These are phyloP conservation scores for Hebeloma cylindrosporum DNA, from an alignment of 768 basidiomycete species.

Conservation along the genomic window DNA sequence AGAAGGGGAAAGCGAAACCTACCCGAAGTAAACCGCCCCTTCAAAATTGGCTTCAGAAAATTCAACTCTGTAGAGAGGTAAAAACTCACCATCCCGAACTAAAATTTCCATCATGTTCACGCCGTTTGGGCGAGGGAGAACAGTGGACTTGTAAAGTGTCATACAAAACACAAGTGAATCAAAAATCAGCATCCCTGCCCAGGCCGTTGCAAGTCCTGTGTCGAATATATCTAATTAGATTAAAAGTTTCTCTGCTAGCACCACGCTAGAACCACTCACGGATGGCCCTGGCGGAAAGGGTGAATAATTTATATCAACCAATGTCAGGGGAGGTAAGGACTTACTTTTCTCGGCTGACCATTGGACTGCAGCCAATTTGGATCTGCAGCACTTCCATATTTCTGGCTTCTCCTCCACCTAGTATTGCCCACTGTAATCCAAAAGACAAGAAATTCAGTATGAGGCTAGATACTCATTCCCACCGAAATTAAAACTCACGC, in stretches of 20 bases:
- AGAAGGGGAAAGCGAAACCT: too few relatives aligned
- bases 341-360: constrained; percentile 23
- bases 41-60: too few relatives aligned
- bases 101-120: constrained; percentile 31
- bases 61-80: too few relatives aligned
- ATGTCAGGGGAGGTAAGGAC: constrained; percentile 7
- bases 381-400: constrained; percentile 16
- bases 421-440: constrained; percentile 32
- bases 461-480: constrained; percentile 1
- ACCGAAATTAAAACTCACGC: constrained; percentile 25
- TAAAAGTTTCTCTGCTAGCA: background rate
- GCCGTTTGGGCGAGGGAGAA: constrained; percentile 21
- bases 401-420: constrained; percentile 19
- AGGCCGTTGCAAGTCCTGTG: constrained; percentile 34
- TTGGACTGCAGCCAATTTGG: constrained; percentile 25
- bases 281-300: constrained; percentile 20
- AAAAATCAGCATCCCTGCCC: constrained; percentile 40
- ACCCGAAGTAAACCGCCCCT: too few relatives aligned
- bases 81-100: constrained; percentile 43
- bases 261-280: constrained; percentile 18
- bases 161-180: constrained; percentile 41
- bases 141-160: constrained; percentile 41
- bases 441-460: background rate
- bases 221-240: background rate
- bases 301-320: background rate